Base-by-base conservation (phyloP, 805 yeast genomes). In the Kluyveromyces dobzhanskii region DNA sequence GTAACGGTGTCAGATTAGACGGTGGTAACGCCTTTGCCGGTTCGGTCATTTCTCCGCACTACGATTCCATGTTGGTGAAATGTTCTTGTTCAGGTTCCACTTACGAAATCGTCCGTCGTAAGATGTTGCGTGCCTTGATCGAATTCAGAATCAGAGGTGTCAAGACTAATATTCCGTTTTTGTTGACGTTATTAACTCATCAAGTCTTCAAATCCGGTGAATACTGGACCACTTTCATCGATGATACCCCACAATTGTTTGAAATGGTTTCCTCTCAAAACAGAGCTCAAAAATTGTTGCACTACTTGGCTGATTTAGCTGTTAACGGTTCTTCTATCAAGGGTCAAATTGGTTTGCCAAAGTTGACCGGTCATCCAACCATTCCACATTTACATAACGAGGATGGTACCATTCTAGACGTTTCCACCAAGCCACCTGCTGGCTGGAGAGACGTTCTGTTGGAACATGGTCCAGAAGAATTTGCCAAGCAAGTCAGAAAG, bases 21-120 rank as follows among this genome's bases (percentile, higher is more conserved):
- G 98, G 98, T 69, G 97, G 97, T 67, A 90, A 90, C 61, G 97
- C 96, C 3, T 90, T 86, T 63, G 94, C 95, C 10, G 98, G 98
- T 48, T 84, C 97, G 17, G 79, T 92, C 49, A 92, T 90, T 51
- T 81, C 95, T 25, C 98, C 98, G 30, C 95, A 86, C 66, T 90
- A 90, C 67, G 98, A 90, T 67, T 88, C 97, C 27, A 84, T 90
- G 96, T 76, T 90, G 74, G 98, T 90, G 49, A 90, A 90, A 67
- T 90, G 98, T 65, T 78, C 95, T 26, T 86, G 97, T 59, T 79
- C 94, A n/a, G 98, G 97, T 44, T 82, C 95, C 17, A 90, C 95
- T 39, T 92, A 78, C 60, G 99, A 92, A 70, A 90, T 92, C 54
- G 85, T 95, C 37, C 79, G 99, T 64, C 76, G 98, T 66, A 92